Base-by-base conservation (phyloP, 805 yeast species). In the Ogataea corticis region DNA sequence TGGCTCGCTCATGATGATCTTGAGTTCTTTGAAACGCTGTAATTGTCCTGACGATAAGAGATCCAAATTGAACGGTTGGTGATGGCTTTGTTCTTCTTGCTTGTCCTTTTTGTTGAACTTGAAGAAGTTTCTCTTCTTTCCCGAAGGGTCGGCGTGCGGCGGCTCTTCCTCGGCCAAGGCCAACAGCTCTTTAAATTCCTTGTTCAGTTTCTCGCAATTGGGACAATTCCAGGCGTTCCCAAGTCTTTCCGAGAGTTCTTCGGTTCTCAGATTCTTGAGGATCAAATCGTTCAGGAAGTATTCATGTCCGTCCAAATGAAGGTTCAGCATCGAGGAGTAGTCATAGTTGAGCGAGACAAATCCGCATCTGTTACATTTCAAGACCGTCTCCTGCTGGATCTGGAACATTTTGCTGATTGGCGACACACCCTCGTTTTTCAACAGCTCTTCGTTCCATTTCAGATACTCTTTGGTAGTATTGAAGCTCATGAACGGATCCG, bases 181-280 rank as follows among this genome's bases (percentile, higher is more conserved):
- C 38, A 40, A 62, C 52, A 44, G 40, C 33, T 39, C 42, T 52
- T 33, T 47, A 52, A 28, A 41, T 45, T 46, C 55, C 46, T 49
- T 61, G 54, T 45, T 25, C 38, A 52, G 35, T 48, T 75, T 66
- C 42, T 63, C 65, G 67, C 95, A 86, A 44, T 80, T 77, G 7
- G 94, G 91, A 68, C 95, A 86, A 51, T 83, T 78, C 95, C 95
- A 86, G 1, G 94, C 87, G 65, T 86, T 85, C 6, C 83, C 91
- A 19, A 88, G 47, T 27, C 58, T 85, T 7, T 73, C 71, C n/a
- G 72, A 69, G 41, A 86, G 64, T 3, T 81, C 71, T 61, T 86
- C 95, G 47, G 80, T 82, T 42, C 73, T 70, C 0, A 86, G 78
- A 57, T 79, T 85, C 58, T 81, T 71, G 27, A 71, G 66, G 34